A percentile compares a stretch with the other conserved stretches of the same genome.
phyloP scores from a whole-genome alignment of 495 filamentous ascomycete genomes.

The Lentithecium fluviatile region DNA sequence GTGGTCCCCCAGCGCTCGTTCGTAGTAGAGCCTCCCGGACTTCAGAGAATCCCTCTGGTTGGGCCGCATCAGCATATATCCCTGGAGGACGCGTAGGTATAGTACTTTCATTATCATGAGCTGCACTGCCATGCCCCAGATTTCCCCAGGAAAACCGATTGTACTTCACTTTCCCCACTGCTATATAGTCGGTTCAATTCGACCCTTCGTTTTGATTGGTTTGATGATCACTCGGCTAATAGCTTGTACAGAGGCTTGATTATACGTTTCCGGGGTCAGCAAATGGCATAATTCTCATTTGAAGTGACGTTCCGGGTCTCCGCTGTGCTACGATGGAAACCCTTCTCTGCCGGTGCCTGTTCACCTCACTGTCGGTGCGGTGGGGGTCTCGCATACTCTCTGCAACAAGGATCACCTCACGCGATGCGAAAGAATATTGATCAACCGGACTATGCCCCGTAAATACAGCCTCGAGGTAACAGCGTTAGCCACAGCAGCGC shows the following conservation, averaged over 20 bases:
- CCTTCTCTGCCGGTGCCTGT: not conserved
- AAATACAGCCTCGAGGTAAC: too few relatives aligned
- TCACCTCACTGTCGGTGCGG: not conserved
- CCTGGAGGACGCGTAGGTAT: slow-evolving; percentile 24
- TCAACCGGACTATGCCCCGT: too few relatives aligned
- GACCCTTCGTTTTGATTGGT: not conserved
- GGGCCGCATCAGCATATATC: not conserved
- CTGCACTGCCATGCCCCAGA: slow-evolving; percentile 19
- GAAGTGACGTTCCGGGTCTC: not conserved
- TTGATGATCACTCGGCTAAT: slow-evolving; percentile 23
- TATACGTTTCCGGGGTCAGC: slow-evolving; percentile 8
- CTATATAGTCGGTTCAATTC: slow-evolving; percentile 22
- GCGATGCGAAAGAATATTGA: too few relatives aligned
- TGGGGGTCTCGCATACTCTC: not conserved
- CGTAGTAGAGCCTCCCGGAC: too few relatives aligned
- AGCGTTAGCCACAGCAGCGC: too few relatives aligned
- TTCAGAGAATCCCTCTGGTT: not conserved
- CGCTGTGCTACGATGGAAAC: not conserved
- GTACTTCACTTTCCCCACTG: slow-evolving; percentile 3
- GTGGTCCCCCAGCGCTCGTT: not conserved
- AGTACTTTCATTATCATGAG: slow-evolving; percentile 1
- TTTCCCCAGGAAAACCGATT: slow-evolving; percentile 16
- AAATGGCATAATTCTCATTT: slow-evolving; percentile 14
- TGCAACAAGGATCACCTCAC: not conserved
- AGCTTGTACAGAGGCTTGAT: slow-evolving; percentile 29